Base-by-base conservation (phyloP, 768 basidiomycete genomes). In the Termitomyces titanicus region DNA sequence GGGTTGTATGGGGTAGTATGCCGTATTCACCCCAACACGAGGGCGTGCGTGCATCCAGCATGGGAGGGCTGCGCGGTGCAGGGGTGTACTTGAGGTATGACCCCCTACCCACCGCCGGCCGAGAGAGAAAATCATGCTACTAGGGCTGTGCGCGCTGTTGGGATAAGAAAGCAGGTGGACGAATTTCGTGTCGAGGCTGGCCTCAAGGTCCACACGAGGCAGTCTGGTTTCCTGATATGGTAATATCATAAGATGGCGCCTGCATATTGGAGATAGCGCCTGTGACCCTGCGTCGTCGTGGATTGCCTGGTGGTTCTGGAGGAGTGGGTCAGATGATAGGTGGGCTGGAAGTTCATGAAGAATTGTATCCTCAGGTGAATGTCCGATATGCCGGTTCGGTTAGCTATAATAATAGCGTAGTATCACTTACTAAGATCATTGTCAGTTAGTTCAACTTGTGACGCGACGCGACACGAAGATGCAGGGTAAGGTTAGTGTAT, bases 171-270 rank as follows among this genome's bases (percentile, higher is more conserved):
- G 31, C 29, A 54, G 47, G 33, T n/a, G 27, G 51, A 53, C 35
- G 48, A 18, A 11, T 39, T 20, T 46, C 27, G 24, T 3, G 35
- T 31, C 11, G 27, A 45, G 10, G 25, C 34, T n/a, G 31, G 39
- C 54, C 58, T 56, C 34, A 25, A 54, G 55, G 58, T 48, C 39
- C 48, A 47, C 58, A 60, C 38, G 58, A 60, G 58, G 55, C 17
- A 31, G 20, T 40, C 6, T 44, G 34, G 20, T 47, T 47, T 47
- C 57, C 53, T 17, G 5, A 55, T 40, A 51, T 47, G 53, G 57
- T n/a, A 29, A 47, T 18, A 43, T 47, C 17, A 43, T n/a, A 37
- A 9, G 49, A 47, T 51, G 13, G 27, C 57, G 48, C n/a, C 27
- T 17, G 53, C 24, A 48, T 48, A 25, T 43, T 40, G 31, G 33